Percentiles rank a stretch among this genome's conserved stretches.
Evolutionary conservation across 2,329 filamentous ascomycete genomes (phyloP).

Genomic region (Penicillium rolfsii): DNA sequence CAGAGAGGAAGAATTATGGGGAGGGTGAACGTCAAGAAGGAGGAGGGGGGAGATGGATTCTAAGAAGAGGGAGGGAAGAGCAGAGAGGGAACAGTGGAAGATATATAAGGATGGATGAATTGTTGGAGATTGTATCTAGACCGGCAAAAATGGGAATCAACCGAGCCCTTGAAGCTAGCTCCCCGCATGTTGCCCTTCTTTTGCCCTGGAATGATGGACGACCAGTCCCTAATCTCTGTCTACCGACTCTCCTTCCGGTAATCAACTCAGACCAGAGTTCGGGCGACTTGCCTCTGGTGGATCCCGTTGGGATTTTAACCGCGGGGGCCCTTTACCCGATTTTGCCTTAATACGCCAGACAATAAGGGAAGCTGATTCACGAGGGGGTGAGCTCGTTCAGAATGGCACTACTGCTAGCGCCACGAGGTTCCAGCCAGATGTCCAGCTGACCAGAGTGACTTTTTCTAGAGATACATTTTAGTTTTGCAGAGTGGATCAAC

Average conservation of each 20-base stretch:
- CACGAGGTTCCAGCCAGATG: not conserved
- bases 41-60: not conserved
- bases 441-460: not conserved
- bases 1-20: not conserved
- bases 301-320: constrained; percentile 27
- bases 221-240: no score
- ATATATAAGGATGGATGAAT: constrained; percentile 4
- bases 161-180: constrained; percentile 20
- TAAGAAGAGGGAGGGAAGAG: not conserved
- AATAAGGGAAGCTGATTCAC: no score
- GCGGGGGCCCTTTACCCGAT: constrained; percentile 24
- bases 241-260: not conserved
- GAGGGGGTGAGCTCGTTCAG: no score
- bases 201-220: not conserved
- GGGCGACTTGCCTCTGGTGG: constrained; percentile 20
- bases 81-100: not conserved
- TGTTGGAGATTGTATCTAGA: not conserved
- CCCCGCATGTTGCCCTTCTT: constrained; percentile 16
- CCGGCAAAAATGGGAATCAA: constrained; percentile 25
- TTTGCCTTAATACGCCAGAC: constrained; percentile 1
- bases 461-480: not conserved
- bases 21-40: not conserved
- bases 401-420: not conserved
- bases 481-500: not conserved
- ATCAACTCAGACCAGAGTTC: not conserved